Evolutionary conservation across 2,329 filamentous ascomycete genomes (phyloP), one percentile per base, ranked within the genome.

Genomic region (Byssothecium circinans): DNA sequence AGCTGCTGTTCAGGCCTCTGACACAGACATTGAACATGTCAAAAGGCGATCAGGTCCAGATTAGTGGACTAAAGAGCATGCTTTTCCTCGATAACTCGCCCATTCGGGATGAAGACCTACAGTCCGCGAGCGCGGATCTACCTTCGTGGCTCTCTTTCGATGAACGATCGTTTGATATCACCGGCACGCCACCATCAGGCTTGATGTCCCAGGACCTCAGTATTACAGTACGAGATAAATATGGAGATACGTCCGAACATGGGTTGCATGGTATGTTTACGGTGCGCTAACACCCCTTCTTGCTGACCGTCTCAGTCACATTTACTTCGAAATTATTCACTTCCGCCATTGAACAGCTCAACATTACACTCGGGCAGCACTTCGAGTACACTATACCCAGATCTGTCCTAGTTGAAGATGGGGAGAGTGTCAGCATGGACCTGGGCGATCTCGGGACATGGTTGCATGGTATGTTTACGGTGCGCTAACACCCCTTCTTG

Each of bases 81-180:
- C 50, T 76, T 4, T 65, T 61, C 18, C 54, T 71, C 5, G 70
- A 75, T 49, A 67, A 66, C n/a, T 45, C 57, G 6, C 64, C 74
- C 1, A 71, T 84, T 2, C 67, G 69, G 3, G 65, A 75, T 3
- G 71, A 72, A 0, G 78, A 84, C 23, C 58, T 91, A 25, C 60
- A 65, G 12, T 75, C 76, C 1, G 75, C 83, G 5, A 75, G 77
- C 1, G 76, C 79, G 1, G 71, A 79, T 20, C 65, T 84, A 11
- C 89, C 90, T 0, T 62, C 73, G 2, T 95, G 91, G 91, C 68
- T 95, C 20, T 73, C 74, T 0, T 81, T 94, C 43, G 78, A 94
- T 59, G 72, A 78, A 2, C 58, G 72, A 8, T 84, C 83, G 0
- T 80, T 90, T 64, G 73, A 72, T 1, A 70, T 95, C 6, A 77